phyloP scores from a whole-genome alignment of 208 protist genomes.

The Leishmania tropica region DNA sequence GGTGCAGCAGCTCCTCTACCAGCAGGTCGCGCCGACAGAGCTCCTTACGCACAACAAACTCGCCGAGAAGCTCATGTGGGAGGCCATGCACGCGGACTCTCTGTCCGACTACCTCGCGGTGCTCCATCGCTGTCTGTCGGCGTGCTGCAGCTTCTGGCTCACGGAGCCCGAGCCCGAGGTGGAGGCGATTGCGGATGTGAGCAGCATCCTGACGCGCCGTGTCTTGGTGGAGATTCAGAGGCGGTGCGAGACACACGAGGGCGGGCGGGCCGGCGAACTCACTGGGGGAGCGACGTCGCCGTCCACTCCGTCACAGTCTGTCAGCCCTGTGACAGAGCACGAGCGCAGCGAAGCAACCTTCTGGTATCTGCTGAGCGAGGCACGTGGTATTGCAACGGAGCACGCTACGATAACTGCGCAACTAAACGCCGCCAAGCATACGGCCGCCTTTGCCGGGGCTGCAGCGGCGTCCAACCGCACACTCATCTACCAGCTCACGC shows the following conservation, averaged over 20 bases:
- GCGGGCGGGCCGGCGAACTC: conserved; percentile 3
- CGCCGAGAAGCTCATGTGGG: conserved; percentile 78
- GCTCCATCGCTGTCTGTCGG: conserved; percentile 44
- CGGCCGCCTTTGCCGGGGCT: conserved; percentile 13
- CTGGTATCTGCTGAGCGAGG: conserved; percentile 55
- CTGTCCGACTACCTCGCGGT: conserved; percentile 44
- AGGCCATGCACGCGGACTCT: conserved; percentile 72
- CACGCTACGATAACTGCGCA: conserved; percentile 52
- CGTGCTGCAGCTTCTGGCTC: conserved; percentile 69
- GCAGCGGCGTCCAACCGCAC: conserved; percentile 36
- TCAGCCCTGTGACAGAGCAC: conserved; percentile 27
- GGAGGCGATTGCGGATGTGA: conserved; percentile 73
- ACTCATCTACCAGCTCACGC: conserved; percentile 62
- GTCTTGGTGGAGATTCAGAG: conserved; percentile 41
- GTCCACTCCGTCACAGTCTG: background rate
- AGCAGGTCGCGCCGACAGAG: conserved; percentile 37
- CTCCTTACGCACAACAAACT: conserved; percentile 68
- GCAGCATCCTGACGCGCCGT: conserved; percentile 54
- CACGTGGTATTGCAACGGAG: conserved; percentile 38
- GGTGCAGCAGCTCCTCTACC: conserved; percentile 66
- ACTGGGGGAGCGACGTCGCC: background rate
- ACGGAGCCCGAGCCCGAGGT: conserved; percentile 45
- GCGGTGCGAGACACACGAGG: background rate
- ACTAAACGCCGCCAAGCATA: conserved; percentile 41
- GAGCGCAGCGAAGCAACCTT: conserved; percentile 62